Base-by-base conservation (phyloP, 2,329 filamentous ascomycete genomes). In the Orbilia oligospora region DNA sequence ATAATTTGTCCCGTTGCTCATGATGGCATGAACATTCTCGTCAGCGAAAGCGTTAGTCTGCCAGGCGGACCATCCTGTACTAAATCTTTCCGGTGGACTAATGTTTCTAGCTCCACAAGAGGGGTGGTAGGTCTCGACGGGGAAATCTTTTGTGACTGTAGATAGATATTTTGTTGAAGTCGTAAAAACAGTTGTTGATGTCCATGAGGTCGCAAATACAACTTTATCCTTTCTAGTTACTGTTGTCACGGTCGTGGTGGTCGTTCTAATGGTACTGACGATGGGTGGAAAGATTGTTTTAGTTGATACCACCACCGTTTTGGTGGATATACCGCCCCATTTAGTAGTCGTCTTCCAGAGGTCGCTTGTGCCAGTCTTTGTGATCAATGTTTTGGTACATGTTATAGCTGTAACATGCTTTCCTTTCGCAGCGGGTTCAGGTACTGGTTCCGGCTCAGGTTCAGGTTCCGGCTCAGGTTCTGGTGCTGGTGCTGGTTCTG, bases 341-440 rank as follows among this genome's bases (percentile, higher is more conserved):
- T 73, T 73, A 2, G 71, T 73, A 14, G 63, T 67, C n/a, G 61
- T 73, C 51, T 73, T 67, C 63, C 63, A 67, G 20, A 68, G 38
- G 22, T 51, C 63, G 27, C 38, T 67, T 1, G 51, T 68, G 27
- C 71, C 71, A 12, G 71, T 73, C 53, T 73, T 73, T 22, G 71
- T 73, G 16, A 73, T 8, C 20, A 67, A 53, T 9, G 63, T 73
- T 38, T 73, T 73, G 18, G 71, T 73, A n/a, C 71, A 73, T 16
- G 63, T 67, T 73, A 73, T 12, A 10, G 63, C 71, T 1, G 41
- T 53, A 2, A 53, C 51, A 46, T 67, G 51, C 20, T 61, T 56
- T 16, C 22, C 61, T 5, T 66, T 51, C 3, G 70, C 58, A 20
- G 53, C 48, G 16, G 70, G 70, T 61, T 58, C 70, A 1, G 70